These are phyloP conservation scores for Termitomyces sp. DNA, from an alignment of 768 basidiomycete genomes.

Conservation along the genomic window DNA sequence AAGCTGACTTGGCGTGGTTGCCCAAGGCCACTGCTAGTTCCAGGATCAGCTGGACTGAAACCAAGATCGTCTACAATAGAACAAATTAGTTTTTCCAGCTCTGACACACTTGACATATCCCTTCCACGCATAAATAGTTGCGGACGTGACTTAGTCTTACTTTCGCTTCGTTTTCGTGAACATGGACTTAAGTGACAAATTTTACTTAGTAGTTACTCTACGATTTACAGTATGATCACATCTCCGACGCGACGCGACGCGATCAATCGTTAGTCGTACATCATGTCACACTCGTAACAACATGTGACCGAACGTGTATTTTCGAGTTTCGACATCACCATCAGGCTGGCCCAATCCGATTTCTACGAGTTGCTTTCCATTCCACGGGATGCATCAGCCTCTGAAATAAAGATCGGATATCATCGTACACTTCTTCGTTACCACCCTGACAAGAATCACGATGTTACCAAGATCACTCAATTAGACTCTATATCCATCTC, in stretches of 20 bases:
- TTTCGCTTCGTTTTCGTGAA: not conserved
- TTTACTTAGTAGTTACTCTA: not conserved
- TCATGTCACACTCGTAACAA: not conserved
- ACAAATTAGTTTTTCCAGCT: not conserved
- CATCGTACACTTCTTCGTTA: slow-evolving; percentile 55
- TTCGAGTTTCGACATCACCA: not conserved
- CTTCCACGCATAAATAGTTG: not conserved
- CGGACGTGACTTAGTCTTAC: not conserved
- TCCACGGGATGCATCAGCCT: slow-evolving; percentile 37
- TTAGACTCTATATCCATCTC: slow-evolving; percentile 40
- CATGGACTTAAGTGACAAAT: not conserved
- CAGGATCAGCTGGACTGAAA: slow-evolving; percentile 16
- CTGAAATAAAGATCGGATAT: slow-evolving; percentile 65
- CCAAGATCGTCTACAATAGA: not conserved
- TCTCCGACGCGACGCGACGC: no score
- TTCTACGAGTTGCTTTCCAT: slow-evolving; percentile 59
- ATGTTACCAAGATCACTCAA: not conserved
- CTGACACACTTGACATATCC: no score
- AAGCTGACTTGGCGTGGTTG: not conserved
- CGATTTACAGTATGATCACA: no score
- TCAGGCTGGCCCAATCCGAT: slow-evolving; percentile 25
- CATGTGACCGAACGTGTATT: not conserved
- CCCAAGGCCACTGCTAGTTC: slow-evolving; percentile 19
- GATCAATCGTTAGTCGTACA: not conserved
- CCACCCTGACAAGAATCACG: slow-evolving; percentile 46